Percentiles rank a stretch among this genome's conserved stretches.
Evolutionary conservation across 1,284 basidiomycete genomes (phyloP).

Genomic region (Xerocomus minutiporus): DNA sequence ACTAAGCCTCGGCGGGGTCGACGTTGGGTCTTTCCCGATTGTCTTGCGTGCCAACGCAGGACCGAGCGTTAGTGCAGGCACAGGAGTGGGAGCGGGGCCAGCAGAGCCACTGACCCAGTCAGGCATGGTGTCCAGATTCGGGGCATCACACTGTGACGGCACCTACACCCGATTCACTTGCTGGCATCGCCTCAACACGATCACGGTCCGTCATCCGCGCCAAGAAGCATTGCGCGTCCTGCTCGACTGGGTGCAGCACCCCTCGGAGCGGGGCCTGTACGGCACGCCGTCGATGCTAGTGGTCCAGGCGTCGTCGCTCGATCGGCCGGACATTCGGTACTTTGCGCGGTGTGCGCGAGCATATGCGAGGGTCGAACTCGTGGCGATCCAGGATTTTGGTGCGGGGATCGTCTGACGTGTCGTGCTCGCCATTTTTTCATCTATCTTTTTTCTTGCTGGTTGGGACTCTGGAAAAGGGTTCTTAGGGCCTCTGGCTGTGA

Average conservation of each 20-base stretch:
- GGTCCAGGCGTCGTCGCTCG: slow-evolving; percentile 12
- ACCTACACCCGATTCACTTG: background rate
- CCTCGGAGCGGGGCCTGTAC: slow-evolving; percentile 7
- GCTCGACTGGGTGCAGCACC: slow-evolving; percentile 22
- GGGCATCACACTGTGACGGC: background rate
- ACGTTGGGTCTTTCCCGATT: slow-evolving; percentile 22
- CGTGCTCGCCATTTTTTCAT: background rate
- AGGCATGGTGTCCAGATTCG: background rate
- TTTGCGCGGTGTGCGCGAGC: slow-evolving; percentile 14
- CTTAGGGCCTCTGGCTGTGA: background rate
- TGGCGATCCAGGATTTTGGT: background rate
- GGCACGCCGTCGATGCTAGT: slow-evolving; percentile 18
- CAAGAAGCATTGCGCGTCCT: slow-evolving; percentile 18
- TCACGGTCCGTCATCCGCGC: slow-evolving; percentile 25
- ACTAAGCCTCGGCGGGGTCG: slow-evolving; percentile 27
- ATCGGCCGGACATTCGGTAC: slow-evolving; percentile 15
- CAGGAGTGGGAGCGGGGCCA: background rate
- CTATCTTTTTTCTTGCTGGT: background rate
- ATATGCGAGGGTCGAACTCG: slow-evolving; percentile 19
- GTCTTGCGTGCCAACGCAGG: slow-evolving; percentile 10
- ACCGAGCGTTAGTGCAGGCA: background rate
- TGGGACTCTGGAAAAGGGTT: background rate
- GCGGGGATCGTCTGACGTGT: background rate
- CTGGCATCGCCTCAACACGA: slow-evolving; percentile 19
- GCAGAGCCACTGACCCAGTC: background rate